Percentiles rank a stretch among this genome's conserved stretches.
phyloP scores from a whole-genome alignment of 2,329 filamentous ascomycete genomes.

The Trichoderma endophyticum region DNA sequence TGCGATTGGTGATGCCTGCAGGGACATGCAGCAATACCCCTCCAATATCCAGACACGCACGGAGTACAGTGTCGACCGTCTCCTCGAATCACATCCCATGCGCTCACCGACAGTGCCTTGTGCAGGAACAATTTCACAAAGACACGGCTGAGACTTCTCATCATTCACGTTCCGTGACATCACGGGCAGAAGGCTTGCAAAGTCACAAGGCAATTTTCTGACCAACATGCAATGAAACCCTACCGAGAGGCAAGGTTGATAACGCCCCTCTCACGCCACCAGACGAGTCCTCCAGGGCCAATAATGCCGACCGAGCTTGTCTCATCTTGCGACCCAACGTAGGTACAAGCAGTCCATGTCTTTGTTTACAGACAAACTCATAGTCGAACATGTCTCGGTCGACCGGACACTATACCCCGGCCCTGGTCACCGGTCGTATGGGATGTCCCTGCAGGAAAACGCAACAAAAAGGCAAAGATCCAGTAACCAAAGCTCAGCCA shows the following conservation, averaged over 20 bases:
- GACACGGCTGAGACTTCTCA: neutral
- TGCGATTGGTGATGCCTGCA: slow-evolving; percentile 8
- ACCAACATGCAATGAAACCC: slow-evolving; percentile 9
- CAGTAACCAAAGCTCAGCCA: neutral
- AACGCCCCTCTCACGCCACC: neutral
- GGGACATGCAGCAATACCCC: neutral
- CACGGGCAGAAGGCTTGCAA: neutral
- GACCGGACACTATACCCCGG: neutral
- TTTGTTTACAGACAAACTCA: neutral
- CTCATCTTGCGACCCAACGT: neutral
- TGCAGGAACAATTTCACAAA: neutral
- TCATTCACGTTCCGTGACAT: neutral
- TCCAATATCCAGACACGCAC: neutral
- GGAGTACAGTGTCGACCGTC: neutral
- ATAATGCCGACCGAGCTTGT: neutral
- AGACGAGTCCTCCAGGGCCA: neutral
- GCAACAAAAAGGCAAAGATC: neutral
- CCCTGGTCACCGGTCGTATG: neutral
- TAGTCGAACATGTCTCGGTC: neutral
- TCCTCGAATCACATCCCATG: slow-evolving; percentile 4
- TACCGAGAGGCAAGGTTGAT: neutral
- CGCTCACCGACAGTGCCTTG: slow-evolving; percentile 4
- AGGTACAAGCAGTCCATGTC: neutral
- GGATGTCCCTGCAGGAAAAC: neutral
- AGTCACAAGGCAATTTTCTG: neutral